A percentile compares a stretch with the other conserved stretches of the same genome.
Evolutionary conservation across 2,329 filamentous ascomycete species (phyloP).

Genomic region (Colletotrichum tropicicola): DNA sequence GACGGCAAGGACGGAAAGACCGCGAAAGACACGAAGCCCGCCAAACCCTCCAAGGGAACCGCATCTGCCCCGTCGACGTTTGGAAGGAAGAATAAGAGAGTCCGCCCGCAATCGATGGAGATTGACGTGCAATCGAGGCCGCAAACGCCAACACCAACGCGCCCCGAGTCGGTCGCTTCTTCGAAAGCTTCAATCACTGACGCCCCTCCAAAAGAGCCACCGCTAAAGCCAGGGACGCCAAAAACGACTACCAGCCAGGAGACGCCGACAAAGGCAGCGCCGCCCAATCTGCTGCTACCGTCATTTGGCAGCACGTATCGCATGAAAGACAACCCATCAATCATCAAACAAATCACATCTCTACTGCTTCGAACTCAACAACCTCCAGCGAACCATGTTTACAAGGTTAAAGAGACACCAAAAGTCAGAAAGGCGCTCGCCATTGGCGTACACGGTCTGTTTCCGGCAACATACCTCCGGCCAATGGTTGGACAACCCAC

Average conservation of each 20-base stretch:
- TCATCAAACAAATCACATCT: slow-evolving; percentile 72
- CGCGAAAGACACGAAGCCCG: slow-evolving; percentile 31
- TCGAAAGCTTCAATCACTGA: slow-evolving; percentile 34
- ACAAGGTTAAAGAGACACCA: slow-evolving; percentile 72
- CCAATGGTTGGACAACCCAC: slow-evolving; percentile 94
- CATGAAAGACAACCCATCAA: slow-evolving; percentile 72
- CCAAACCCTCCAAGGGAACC: slow-evolving; percentile 33
- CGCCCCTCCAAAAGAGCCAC: slow-evolving; percentile 27
- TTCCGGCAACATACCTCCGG: slow-evolving; percentile 87
- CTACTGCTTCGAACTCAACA: slow-evolving; percentile 66
- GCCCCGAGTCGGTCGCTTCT: slow-evolving; percentile 40
- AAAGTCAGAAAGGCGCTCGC: slow-evolving; percentile 87
- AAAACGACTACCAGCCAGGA: slow-evolving; percentile 43
- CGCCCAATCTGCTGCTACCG: slow-evolving; percentile 74
- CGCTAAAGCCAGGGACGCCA: slow-evolving; percentile 19
- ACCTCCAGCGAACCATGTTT: slow-evolving; percentile 74
- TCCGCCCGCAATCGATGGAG: slow-evolving; percentile 58
- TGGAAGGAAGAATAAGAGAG: slow-evolving; percentile 53
- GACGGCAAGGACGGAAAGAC: slow-evolving; percentile 35
- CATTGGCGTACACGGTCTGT: slow-evolving; percentile 94
- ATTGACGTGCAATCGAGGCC: slow-evolving; percentile 48
- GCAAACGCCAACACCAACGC: slow-evolving; percentile 42
- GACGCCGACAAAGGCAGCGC: slow-evolving; percentile 47
- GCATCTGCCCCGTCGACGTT: slow-evolving; percentile 35
- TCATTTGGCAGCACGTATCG: slow-evolving; percentile 75